A percentile compares a stretch with the other conserved stretches of the same genome.
Evolutionary conservation across 108 stramenopile species (phyloP).

Genomic region (Schizochytrium sp.): DNA sequence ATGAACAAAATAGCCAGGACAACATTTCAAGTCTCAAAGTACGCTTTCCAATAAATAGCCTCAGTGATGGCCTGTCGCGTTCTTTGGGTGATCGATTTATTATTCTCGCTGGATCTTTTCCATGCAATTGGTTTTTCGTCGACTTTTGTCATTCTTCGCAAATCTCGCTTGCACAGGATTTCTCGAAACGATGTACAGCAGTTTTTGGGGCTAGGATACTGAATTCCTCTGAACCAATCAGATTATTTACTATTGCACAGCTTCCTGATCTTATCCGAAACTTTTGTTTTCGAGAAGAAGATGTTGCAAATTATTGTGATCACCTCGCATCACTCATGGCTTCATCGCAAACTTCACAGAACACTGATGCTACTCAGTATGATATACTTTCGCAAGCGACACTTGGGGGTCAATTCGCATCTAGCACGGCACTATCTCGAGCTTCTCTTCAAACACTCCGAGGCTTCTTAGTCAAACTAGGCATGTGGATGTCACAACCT

Average conservation of each 20-base stretch:
- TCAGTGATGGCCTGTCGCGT: background rate
- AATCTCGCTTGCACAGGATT: background rate
- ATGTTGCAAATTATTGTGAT: background rate
- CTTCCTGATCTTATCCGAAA: slow-evolving; percentile 26
- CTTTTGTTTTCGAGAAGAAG: background rate
- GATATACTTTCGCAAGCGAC: background rate
- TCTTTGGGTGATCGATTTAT: slow-evolving; percentile 1
- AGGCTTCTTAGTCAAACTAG: slow-evolving; percentile 27
- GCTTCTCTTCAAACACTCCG: slow-evolving; percentile 5
- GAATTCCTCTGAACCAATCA: background rate
- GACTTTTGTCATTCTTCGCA: background rate
- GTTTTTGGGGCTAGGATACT: slow-evolving; percentile 16
- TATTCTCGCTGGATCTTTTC: background rate
- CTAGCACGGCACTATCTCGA: background rate
- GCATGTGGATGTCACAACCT: background rate
- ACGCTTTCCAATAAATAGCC: background rate
- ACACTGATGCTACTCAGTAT: background rate
- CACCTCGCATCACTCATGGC: background rate
- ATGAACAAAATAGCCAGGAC: background rate
- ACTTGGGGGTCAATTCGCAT: background rate
- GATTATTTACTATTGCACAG: background rate
- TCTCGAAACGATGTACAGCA: background rate
- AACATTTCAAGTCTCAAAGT: background rate
- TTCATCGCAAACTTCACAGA: background rate
- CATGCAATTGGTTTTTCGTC: background rate